A percentile compares a stretch with the other conserved stretches of the same genome.
phyloP scores from a whole-genome alignment of 1,139 yeast genomes.

The Sugiyamaella castrensis region DNA sequence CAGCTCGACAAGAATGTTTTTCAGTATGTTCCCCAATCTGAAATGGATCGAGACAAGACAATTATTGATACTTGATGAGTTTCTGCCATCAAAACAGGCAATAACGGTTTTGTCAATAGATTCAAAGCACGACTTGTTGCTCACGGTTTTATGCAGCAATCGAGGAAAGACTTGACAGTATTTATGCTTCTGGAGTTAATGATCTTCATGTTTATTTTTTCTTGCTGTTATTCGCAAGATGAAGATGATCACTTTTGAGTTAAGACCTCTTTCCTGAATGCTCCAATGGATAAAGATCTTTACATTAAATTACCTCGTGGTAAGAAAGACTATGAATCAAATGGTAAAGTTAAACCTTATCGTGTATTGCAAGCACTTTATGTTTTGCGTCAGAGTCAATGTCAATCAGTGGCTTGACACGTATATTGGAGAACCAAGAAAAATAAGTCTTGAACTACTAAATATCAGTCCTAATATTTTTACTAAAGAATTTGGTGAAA shows the following conservation, averaged over 20 bases:
- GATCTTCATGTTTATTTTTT: no score
- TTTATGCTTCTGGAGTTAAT: no score
- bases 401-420: slow-evolving; percentile 24
- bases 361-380: slow-evolving; percentile 23
- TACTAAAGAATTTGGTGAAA: no score
- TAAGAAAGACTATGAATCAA: slow-evolving; percentile 16
- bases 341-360: no score
- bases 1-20: background rate
- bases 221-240: no score
- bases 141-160: slow-evolving; percentile 1
- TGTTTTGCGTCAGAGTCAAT: slow-evolving; percentile 29
- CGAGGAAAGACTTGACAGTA: background rate
- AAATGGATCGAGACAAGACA: background rate
- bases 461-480: no score
- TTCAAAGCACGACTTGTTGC: slow-evolving; percentile 5
- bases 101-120: background rate
- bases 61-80: background rate
- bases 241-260: no score
- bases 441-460: background rate
- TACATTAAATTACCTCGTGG: slow-evolving; percentile 26
- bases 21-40: background rate
- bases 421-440: background rate
- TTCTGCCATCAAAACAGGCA: background rate
- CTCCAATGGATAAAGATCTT: slow-evolving; percentile 23
- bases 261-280: slow-evolving; percentile 31